Evolutionary conservation across 495 filamentous ascomycete species (phyloP), one percentile per base, ranked within the genome.

Genomic region (Neurospora sp.): DNA sequence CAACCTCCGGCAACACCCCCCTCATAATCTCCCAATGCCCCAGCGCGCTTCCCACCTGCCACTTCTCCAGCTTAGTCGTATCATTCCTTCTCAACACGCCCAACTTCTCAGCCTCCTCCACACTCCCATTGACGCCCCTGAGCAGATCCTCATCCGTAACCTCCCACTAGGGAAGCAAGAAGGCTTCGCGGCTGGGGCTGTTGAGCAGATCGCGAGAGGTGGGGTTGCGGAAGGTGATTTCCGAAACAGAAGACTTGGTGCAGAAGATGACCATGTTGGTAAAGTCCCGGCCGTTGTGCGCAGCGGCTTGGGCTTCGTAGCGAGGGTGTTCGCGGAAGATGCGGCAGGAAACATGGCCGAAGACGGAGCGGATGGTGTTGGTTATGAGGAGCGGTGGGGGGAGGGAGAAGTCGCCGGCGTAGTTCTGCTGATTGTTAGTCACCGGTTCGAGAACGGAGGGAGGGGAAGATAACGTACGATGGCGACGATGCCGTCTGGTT

Each of bases 1-100:
- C 90, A 28, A 80, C 79, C 72, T 83, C 86, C 13, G 95, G 94
- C 71, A 98, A 71, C 7, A 97, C 94, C 8, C 83, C 90, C 79
- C 96, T 87, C 92, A 98, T 99, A 43, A 99, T 90, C 31, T 83
- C 81, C 96, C 96, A 99, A 83, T 99, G 96, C 48, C 91, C 90
- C 40, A 92, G 74, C 5, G 95, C 95, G 73, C 90, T 92, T 70
- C 85, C 83, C 78, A 89, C 86, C 80, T 96, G 93, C 85, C 88
- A 92, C 79, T 86, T 85, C 70, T 86, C 85, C 72, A 97, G 78
- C 75, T 88, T 83, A 13, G 85, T 83, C 31, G 89, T 92, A 62
- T 86, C 86, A 54, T 87, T 88, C 37, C 80, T 83, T 76, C 81
- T 82, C 73, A 93, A 80, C 5, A 92, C 74, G 0, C 81, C 82